Evolutionary conservation across 164 flowering plant species (phyloP).

Genomic region (Santalum album): DNA sequence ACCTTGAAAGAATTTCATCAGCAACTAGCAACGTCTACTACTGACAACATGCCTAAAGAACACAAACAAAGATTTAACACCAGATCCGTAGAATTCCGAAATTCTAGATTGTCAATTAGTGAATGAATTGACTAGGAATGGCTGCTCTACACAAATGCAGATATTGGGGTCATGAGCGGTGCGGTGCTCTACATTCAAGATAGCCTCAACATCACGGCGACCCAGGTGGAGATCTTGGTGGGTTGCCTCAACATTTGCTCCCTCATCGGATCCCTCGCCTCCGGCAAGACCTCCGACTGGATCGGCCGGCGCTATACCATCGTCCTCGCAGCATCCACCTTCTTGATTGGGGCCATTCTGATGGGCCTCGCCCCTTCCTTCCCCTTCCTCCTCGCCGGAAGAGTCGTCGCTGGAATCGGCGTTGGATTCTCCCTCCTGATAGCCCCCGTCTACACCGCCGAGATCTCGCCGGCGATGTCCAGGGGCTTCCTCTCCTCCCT

Average conservation of each 20-base stretch:
- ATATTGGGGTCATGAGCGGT: conserved; percentile 92
- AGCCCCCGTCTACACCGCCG: conserved; percentile 74
- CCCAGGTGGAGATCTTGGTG: conserved; percentile 49
- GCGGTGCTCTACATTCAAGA: conserved; percentile 61
- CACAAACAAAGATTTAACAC: no score
- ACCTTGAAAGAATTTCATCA: no score
- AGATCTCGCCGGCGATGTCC: conserved; percentile 58
- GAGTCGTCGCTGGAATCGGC: conserved; percentile 71
- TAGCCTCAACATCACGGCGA: conserved; percentile 32
- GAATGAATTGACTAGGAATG: no score
- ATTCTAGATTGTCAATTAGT: no score
- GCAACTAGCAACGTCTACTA: no score
- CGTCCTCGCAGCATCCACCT: conserved; percentile 49
- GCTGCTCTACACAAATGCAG: no score
- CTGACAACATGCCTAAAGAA: no score
- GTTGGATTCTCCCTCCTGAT: conserved; percentile 84
- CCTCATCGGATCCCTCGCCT: conserved; percentile 52
- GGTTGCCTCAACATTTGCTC: conserved; percentile 61
- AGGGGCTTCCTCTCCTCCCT: conserved; percentile 73
- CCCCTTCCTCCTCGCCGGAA: conserved; percentile 47
- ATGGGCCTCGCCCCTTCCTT: conserved; percentile 76
- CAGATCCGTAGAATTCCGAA: no score
- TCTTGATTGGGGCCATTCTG: conserved; percentile 59
- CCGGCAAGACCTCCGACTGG: conserved; percentile 79
- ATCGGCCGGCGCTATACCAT: conserved; percentile 82